These are phyloP conservation scores for Sordaria brevicollis DNA, from an alignment of 495 filamentous ascomycete genomes.

Conservation along the genomic window DNA sequence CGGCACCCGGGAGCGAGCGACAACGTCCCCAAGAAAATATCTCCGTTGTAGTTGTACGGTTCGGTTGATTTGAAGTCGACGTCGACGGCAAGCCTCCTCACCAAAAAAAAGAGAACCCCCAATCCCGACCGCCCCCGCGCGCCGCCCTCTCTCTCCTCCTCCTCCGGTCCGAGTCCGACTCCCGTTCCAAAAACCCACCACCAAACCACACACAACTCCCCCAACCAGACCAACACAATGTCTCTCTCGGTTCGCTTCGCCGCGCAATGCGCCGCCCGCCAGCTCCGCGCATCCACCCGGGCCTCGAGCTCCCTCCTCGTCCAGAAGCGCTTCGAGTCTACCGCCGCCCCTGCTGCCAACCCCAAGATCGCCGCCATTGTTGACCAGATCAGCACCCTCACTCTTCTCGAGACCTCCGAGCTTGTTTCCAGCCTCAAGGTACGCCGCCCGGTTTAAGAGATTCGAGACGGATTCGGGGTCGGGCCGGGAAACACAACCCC, in stretches of 20 bases:
- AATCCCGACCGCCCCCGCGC: constrained; percentile 4
- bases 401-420: constrained; percentile 91
- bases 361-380: constrained; percentile 90
- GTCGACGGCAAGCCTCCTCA: not conserved
- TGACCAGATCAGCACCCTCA: constrained; percentile 97
- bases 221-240: constrained; percentile 31
- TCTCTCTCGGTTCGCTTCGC: constrained; percentile 48
- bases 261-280: constrained; percentile 49
- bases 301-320: constrained; percentile 28
- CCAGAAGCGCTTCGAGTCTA: constrained; percentile 54
- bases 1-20: not conserved
- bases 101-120: constrained; percentile 2
- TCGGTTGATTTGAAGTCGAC: not conserved
- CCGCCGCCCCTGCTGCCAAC: constrained; percentile 54
- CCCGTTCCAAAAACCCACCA: not conserved
- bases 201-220: not conserved
- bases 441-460: constrained; percentile 9
- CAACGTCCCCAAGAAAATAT: not conserved
- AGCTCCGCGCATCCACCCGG: constrained; percentile 35
- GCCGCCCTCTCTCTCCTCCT: constrained; percentile 1
- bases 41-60: not conserved
- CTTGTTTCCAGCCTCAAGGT: constrained; percentile 87
- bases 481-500: not conserved
- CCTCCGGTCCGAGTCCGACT: not conserved
- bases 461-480: not conserved